phyloP scores from a whole-genome alignment of 1,284 basidiomycete species.

The Bjerkandera adusta region DNA sequence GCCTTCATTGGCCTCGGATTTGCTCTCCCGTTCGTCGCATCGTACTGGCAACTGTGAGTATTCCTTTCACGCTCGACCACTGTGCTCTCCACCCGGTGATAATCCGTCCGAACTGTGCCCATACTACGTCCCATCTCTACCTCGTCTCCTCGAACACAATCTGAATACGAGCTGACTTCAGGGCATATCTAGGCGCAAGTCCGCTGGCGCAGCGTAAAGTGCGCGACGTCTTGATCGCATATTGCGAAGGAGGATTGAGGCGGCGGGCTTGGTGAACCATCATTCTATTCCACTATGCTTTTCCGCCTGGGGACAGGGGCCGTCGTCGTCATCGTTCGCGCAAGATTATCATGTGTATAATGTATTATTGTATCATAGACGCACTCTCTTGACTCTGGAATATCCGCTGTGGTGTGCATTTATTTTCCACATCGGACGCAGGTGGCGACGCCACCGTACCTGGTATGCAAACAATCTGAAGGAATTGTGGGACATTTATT shows the following conservation, averaged over 20 bases:
- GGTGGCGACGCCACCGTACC: no score
- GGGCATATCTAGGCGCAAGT: constrained; percentile 7
- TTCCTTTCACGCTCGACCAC: background rate
- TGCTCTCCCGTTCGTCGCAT: constrained; percentile 12
- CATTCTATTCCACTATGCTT: background rate
- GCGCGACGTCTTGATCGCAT: constrained; percentile 8
- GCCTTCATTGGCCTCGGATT: constrained; percentile 12
- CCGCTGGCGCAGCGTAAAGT: constrained; percentile 8
- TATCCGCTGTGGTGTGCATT: no score
- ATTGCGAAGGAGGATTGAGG: constrained; percentile 11
- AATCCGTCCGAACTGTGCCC: background rate
- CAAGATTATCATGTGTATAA: background rate
- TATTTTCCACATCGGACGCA: no score
- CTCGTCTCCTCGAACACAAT: background rate
- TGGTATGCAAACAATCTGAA: no score
- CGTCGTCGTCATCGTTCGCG: background rate
- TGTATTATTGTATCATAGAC: constrained; percentile 2
- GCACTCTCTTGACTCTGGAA: background rate
- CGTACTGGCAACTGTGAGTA: constrained; percentile 16
- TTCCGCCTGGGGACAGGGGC: background rate
- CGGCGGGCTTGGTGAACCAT: constrained; percentile 10
- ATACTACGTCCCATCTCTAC: background rate
- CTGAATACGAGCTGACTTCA: constrained; percentile 11
- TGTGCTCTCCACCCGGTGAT: background rate
- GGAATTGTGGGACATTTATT: no score